Evolutionary conservation across 352 stramenopile species (phyloP).

Genomic region (Globisporangium paroecandrum): DNA sequence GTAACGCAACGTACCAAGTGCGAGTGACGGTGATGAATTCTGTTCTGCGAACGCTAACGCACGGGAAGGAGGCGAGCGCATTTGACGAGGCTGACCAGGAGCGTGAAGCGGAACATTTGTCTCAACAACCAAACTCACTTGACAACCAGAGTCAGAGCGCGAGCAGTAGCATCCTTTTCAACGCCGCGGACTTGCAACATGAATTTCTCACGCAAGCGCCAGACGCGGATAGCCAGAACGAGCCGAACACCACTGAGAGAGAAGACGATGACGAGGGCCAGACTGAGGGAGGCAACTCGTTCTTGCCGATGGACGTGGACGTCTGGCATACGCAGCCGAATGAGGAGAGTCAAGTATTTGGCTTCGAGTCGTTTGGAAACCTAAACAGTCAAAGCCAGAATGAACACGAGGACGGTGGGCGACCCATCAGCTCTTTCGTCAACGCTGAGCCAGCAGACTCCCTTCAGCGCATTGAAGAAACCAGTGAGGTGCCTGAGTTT

Average conservation of each 20-base stretch:
- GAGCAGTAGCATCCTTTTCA: not conserved
- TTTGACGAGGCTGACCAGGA: not conserved
- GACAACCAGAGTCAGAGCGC: not conserved
- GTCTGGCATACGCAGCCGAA: conserved; percentile 16
- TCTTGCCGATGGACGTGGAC: conserved; percentile 5
- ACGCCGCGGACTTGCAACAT: not conserved
- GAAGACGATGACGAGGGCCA: not conserved
- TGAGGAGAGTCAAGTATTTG: conserved; percentile 10
- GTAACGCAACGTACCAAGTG: not conserved
- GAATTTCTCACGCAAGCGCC: conserved; percentile 5
- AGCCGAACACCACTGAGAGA: not conserved
- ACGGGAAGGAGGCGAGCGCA: not conserved
- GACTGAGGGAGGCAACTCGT: not conserved
- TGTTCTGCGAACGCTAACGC: not conserved
- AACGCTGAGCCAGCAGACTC: not conserved
- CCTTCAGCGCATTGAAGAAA: not conserved
- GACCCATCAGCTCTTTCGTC: not conserved
- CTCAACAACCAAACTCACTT: not conserved
- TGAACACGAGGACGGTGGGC: not conserved
- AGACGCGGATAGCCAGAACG: not conserved
- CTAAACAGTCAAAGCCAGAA: conserved; percentile 7
- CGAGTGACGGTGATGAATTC: not conserved
- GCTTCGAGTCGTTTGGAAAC: not conserved
- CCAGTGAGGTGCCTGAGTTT: not conserved
- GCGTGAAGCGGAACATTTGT: not conserved